Evolutionary conservation across 768 basidiomycete genomes (phyloP).

Genomic region (Phylloporus sp.): DNA sequence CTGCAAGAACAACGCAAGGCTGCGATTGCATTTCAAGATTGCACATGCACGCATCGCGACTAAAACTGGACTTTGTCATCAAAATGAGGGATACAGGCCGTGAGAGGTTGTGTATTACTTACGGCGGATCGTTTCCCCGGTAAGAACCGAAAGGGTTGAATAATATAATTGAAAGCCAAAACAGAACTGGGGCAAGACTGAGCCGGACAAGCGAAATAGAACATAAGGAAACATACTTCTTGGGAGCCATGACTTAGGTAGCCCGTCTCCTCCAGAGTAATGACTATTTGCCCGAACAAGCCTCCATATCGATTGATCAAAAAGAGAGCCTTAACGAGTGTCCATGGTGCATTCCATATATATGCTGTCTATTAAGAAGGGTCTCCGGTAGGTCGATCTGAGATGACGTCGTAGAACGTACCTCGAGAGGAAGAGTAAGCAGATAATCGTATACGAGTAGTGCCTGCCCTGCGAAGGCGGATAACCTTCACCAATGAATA

Average conservation of each 20-base stretch:
- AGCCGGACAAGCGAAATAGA: too few species aligned
- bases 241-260: constrained; percentile 11
- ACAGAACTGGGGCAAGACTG: constrained; percentile 5
- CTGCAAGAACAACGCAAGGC: background rate
- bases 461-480: constrained; percentile 16
- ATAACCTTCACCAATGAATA: constrained; percentile 4
- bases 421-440: constrained; percentile 26
- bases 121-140: constrained; percentile 13
- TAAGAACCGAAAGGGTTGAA: background rate
- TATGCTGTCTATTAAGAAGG: constrained; percentile 8
- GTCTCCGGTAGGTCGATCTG: background rate
- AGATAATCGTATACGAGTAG: constrained; percentile 27
- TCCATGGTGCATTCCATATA: constrained; percentile 17
- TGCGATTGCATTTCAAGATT: constrained; percentile 13
- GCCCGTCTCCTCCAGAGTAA: constrained; percentile 23
- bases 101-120: background rate
- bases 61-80: constrained; percentile 12
- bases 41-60: constrained; percentile 24
- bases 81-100: background rate
- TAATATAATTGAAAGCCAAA: background rate
- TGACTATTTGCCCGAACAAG: constrained; percentile 17
- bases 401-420: background rate
- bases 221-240: background rate
- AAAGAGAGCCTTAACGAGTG: constrained; percentile 9
- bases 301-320: constrained; percentile 13